phyloP scores from a whole-genome alignment of 345 rosid genomes.

The Populus nigra region DNA sequence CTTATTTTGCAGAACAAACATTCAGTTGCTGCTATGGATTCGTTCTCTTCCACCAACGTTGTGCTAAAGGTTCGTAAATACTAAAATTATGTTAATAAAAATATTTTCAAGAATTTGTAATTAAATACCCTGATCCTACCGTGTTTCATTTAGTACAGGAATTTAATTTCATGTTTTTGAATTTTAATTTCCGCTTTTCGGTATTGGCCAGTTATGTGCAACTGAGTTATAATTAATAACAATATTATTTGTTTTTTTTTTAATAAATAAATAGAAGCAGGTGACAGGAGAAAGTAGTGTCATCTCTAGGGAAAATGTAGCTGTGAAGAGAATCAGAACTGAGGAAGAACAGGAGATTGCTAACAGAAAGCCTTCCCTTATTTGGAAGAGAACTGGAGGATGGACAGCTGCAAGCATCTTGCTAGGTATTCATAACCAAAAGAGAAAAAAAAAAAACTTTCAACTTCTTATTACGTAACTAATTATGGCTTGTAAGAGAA shows the following conservation, averaged over 20 bases:
- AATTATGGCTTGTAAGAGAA: not conserved
- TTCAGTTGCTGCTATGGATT: conserved; percentile 45
- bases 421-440: conserved; percentile 10
- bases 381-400: conserved; percentile 24
- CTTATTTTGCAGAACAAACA: conserved; percentile 29
- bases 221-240: not conserved
- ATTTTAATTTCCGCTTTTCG: not conserved
- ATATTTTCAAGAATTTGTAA: not conserved
- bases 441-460: not conserved
- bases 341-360: conserved; percentile 23
- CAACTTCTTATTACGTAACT: not conserved
- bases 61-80: conserved; percentile 37
- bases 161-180: not conserved
- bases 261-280: conserved; percentile 4
- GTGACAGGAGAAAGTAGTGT: conserved; percentile 24
- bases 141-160: too few species aligned
- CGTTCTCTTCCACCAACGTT: conserved; percentile 25
- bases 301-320: conserved; percentile 14
- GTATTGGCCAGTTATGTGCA: too few species aligned
- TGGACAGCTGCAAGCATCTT: conserved; percentile 26
- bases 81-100: not conserved
- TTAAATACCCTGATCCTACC: not conserved
- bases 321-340: conserved; percentile 18
- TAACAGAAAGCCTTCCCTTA: conserved; percentile 17
- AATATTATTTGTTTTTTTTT: not conserved